Evolutionary conservation across 805 yeast species (phyloP), one percentile per base, ranked within the genome.

Genomic region (Kuraishia ogatae): DNA sequence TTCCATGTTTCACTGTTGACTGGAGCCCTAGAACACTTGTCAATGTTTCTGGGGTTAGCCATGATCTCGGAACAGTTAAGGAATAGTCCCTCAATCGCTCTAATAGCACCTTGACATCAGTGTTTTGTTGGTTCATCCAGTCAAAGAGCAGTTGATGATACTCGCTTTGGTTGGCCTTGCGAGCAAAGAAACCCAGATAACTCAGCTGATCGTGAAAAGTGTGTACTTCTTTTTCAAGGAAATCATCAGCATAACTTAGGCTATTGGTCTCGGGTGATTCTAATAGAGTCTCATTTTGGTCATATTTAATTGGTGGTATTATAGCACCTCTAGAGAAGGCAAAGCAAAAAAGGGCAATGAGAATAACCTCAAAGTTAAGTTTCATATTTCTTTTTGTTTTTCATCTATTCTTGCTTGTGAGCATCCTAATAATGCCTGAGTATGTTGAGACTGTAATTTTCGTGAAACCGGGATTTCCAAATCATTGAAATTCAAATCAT

Each of bases 1-100:
- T 35, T 13, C 21, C 64, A 58, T 35, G 69, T 67, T 4, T 61
- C 19, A 6, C 54, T 22, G 8, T 58, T 29, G 39, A 35, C 43
- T 28, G 23, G 23, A 50, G 29, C 23, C 51, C 51, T 7, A 50
- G 21, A 35, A 11, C 17, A n/a, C 15, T 29, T 8, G 21, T 21
- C 39, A 50, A 2, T 11, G 43, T 50, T 20, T 50, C 43, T 26
- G 15, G 26, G 51, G 39, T 50, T 2, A 50, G 43, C 51, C 26
- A 24, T 13, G 19, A 29, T 21, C 51, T 24, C 3, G 51, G 51
- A 17, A 50, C n/a, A 13, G 24, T 24, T n/a, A 48, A 15, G 2
- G 50, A 48, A 10, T 21, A 21, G 26, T 17, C 50, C 19, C 23
- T 35, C 43, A 35, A 11, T 35, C 43, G 15, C n/a, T 35, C 43